These are phyloP conservation scores for Colletotrichum sp. DNA, from an alignment of 2,329 filamentous ascomycete genomes.

Conservation along the genomic window DNA sequence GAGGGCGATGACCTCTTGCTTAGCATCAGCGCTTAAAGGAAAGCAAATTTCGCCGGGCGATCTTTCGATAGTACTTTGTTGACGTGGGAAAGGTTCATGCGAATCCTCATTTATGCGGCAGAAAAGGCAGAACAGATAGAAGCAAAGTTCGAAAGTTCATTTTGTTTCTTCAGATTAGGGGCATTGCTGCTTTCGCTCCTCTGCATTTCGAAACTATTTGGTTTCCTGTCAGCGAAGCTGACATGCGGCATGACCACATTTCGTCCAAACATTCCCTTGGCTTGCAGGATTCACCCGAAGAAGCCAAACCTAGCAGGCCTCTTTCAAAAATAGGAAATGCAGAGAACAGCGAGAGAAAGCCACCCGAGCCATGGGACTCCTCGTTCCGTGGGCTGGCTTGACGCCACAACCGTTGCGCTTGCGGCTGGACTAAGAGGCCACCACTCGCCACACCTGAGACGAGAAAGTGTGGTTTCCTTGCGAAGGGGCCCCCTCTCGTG, in stretches of 20 bases:
- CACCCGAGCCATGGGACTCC: neutral
- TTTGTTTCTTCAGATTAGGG: neutral
- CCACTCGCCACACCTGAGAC: neutral
- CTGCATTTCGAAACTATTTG: neutral
- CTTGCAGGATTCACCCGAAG: neutral
- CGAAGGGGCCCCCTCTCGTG: neutral
- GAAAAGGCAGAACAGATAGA: neutral
- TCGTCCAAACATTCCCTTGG: conserved; percentile 9
- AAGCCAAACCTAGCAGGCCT: neutral
- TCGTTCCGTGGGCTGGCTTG: neutral
- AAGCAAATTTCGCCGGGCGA: neutral
- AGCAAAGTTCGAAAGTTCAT: neutral
- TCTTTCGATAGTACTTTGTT: neutral
- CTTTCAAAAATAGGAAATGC: neutral
- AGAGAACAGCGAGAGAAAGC: neutral
- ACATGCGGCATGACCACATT: neutral
- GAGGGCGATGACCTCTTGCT: neutral
- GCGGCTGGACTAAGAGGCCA: neutral
- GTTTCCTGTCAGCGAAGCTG: neutral
- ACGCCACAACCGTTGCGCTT: neutral
- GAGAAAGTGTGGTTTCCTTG: neutral
- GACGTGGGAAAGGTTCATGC: neutral
- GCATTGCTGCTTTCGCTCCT: neutral
- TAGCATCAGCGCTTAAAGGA: neutral
- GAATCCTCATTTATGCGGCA: conserved; percentile 1